Evolutionary conservation across 2,329 filamentous ascomycete species (phyloP), one percentile per base, ranked within the genome.

Genomic region (Aspergillus pseudoglaucus): DNA sequence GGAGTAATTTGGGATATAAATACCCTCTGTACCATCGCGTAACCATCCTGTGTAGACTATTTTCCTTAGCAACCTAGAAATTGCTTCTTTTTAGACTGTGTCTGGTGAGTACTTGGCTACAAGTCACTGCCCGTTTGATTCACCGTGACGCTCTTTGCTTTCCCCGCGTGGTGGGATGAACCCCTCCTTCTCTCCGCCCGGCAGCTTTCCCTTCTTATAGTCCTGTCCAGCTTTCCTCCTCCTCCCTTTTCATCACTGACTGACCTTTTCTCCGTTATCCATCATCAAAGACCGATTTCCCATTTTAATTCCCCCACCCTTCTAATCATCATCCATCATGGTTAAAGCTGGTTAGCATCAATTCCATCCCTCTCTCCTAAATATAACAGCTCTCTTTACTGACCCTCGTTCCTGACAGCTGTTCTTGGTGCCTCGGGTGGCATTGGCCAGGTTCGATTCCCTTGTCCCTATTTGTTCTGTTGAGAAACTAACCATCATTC

Each of bases 391-490:
- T 10, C 17, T 35, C 25, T 27, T 39, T 44, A 32, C 60, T 66
- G 30, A 65, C 50, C 49, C 35, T n/a, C 10, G 25, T 18, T n/a
- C 12, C 20, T 39, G 10, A 46, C 59, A 81, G 79, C 78, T 68
- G 91, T 98, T 78, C 90, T 93, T 75, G 93, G 93, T 75, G 93
- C 91, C 70, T 85, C 91, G 72, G 93, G 93, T 76, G 93, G 93
- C 78, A 98, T 98, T 83, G 93, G 91, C 74, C 91, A 96, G 84
- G 90, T 94, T 70, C 63, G 76, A 68, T 40, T 22, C 44, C 64
- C 33, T 40, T n/a, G 15, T 25, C n/a, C 20, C 15, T 40, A 38
- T n/a, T 15, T 41, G 15, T 42, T 45, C 35, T 42, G 42, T 27
- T 39, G 42, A 46, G 35, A 18, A 22, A 18, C 18, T 18, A 14